Evolutionary conservation across 805 yeast species (phyloP).

Genomic region (Candida silvatica): DNA sequence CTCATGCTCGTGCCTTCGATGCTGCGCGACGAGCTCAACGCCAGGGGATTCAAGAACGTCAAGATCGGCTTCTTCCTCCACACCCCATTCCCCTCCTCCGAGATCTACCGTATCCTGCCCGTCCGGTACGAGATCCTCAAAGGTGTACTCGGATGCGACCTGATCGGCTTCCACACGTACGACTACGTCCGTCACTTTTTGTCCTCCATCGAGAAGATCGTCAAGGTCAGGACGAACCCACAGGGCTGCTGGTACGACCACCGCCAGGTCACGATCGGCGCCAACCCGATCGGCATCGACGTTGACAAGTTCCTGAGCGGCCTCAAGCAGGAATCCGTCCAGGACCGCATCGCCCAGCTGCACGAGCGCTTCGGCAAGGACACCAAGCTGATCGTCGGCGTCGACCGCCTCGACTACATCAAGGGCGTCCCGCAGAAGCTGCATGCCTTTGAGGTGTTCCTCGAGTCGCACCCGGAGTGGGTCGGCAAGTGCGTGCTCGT

Average conservation of each 20-base stretch:
- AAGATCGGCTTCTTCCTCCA: conserved; percentile 90
- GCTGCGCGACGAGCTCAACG: conserved; percentile 56
- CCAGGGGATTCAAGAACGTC: conserved; percentile 39
- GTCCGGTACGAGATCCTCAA: conserved; percentile 86
- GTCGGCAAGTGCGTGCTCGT: conserved; percentile 92
- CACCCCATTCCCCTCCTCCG: conserved; percentile 97
- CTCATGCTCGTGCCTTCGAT: conserved; percentile 90
- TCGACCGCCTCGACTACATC: conserved; percentile 91
- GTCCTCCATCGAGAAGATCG: conserved; percentile 77
- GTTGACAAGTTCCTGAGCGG: conserved; percentile 86
- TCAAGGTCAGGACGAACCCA: conserved; percentile 78
- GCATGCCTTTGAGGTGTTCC: conserved; percentile 90
- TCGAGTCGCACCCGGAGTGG: conserved; percentile 95
- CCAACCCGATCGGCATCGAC: conserved; percentile 98
- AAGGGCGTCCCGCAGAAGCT: conserved; percentile 97
- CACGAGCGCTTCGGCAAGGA: conserved; percentile 57
- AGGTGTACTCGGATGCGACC: conserved; percentile 90
- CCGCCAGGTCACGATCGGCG: conserved; percentile 78
- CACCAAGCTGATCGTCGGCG: conserved; percentile 87
- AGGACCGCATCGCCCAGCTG: conserved; percentile 55
- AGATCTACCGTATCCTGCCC: conserved; percentile 90
- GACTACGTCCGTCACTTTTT: conserved; percentile 96
- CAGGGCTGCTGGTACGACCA: conserved; percentile 79
- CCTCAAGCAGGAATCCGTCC: conserved; percentile 52
- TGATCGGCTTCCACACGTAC: conserved; percentile 98